Evolutionary conservation across 2,329 filamentous ascomycete genomes (phyloP), one percentile per base, ranked within the genome.

Genomic region (Stromatinia cepivora): DNA sequence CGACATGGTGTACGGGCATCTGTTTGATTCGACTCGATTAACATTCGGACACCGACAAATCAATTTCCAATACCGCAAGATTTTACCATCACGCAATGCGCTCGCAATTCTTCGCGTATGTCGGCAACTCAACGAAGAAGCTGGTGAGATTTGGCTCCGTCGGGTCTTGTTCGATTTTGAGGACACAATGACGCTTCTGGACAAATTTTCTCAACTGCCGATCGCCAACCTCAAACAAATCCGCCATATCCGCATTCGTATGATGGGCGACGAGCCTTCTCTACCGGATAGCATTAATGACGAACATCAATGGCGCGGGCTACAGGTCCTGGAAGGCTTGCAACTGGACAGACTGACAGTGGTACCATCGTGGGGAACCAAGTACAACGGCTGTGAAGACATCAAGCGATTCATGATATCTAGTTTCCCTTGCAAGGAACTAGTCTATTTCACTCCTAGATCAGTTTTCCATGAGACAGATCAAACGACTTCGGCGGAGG

Each of bases 1-100:
- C 1, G 45, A 50, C 13, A n/a, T 63, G 6, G 11, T 50, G 31
- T 36, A 22, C 20, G 31, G 36, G 2, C 45, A 63, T 39, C 59
- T 63, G 13, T 36, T 63, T 46, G 31, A 63, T 22, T 34, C 25
- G 15, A 63, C 59, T 7, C 59, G 59, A 25, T 15, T 63, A 7
- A 63, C 59, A 34, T 63, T 63, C 6, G 59, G 59, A 20, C n/a
- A 63, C 22, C 7, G 59, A 50, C 31, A 28, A 25, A 20, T 63
- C 2, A 25, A n/a, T 3, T 46, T 5, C 5, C 20, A 25, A 25
- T 50, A 36, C 7, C 45, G 59, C 22, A 36, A 50, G 46, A 31
- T 50, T 4, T 2, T 63, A 20, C 59, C 59, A 36, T 48, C 46
- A 15, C 59, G 31, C 8, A 50, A 36, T 7, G 45, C 59, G 36